Evolutionary conservation across 352 stramenopile species (phyloP).

Genomic region (Phytopythium litorale): DNA sequence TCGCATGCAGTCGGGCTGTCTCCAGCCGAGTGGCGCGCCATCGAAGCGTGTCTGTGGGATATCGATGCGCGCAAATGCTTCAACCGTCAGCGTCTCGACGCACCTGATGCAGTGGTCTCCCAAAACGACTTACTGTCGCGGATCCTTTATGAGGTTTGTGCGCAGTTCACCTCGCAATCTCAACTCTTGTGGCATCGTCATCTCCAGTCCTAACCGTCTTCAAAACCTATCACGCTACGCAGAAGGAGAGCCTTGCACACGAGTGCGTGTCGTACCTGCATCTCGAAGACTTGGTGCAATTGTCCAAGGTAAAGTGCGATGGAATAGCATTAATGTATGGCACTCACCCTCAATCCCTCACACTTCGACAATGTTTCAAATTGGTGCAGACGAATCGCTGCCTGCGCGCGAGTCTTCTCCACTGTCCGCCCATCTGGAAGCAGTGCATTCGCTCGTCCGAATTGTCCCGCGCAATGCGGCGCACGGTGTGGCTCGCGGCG

Average conservation of each 20-base stretch:
- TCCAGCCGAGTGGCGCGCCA: conserved; percentile 38
- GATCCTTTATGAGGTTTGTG: conserved; percentile 26
- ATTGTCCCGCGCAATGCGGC: conserved; percentile 38
- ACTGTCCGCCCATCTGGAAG: conserved; percentile 66
- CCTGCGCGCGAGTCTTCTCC: conserved; percentile 30
- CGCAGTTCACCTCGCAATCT: not conserved
- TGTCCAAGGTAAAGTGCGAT: not conserved
- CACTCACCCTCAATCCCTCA: not conserved
- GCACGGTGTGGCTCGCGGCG: conserved; percentile 58
- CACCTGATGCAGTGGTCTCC: not conserved
- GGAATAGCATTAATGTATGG: not conserved
- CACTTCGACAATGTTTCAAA: not conserved
- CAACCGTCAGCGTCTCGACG: not conserved
- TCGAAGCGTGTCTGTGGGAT: conserved; percentile 59
- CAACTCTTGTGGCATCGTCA: not conserved
- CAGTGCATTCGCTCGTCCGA: conserved; percentile 60
- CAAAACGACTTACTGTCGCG: conserved; percentile 17
- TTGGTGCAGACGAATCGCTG: conserved; percentile 29
- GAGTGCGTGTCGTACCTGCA: conserved; percentile 40
- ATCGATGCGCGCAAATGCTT: conserved; percentile 27
- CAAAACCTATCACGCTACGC: not conserved
- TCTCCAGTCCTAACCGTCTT: not conserved
- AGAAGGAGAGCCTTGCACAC: conserved; percentile 32
- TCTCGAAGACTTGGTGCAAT: conserved; percentile 26
- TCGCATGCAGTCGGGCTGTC: conserved; percentile 3